Base-by-base conservation (phyloP, 2,329 filamentous ascomycete genomes). In the Epichloe gansuensis region DNA sequence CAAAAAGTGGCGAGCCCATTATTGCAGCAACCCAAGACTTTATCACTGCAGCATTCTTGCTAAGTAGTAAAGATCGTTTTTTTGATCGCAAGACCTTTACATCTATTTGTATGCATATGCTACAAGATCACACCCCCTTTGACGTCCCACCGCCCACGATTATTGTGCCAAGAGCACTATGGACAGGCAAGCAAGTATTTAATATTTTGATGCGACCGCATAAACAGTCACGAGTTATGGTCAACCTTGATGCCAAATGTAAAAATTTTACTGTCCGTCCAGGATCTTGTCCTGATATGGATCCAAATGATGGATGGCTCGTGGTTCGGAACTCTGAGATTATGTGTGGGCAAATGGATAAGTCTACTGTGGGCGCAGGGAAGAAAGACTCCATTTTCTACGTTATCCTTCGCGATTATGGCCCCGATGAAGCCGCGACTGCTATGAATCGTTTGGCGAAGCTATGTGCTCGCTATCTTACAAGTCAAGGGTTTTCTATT, bases 11-110 rank as follows among this genome's bases (percentile, higher is more conserved):
- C 64, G 91, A 95, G 60, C 93, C 93, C 2, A 95, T 98, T 61
- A 97, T 98, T 71, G 89, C 90, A 17, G 91, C 93, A n/a, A 98
- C 95, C 34, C 93, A 98, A 63, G 93, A 98, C 75, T 98, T 98
- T 71, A 97, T 98, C 61, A 97, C 91, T 27, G 90, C 90, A 4
- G 87, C 93, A 0, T 98, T 89, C 64, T 72, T 97, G 4, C 74
- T 97, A 27, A 95, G 89, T 60, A 87, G 84, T 67, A 97, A 97
- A 64, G 91, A 97, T 64, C 81, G 83, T 52, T 97, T 98, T 68
- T 95, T 87, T 62, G 89, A 95, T 61, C 82, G 91, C 50, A 85
- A 85, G 60, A 84, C 86, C 0, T 98, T 98, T 63, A 84, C 86
- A 2, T 90, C 94, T 59, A 80, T 96, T 42, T 94, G 90, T 64